Evolutionary conservation across 2,329 filamentous ascomycete species (phyloP), one percentile per base, ranked within the genome.

Genomic region (Penicillium nordicum): DNA sequence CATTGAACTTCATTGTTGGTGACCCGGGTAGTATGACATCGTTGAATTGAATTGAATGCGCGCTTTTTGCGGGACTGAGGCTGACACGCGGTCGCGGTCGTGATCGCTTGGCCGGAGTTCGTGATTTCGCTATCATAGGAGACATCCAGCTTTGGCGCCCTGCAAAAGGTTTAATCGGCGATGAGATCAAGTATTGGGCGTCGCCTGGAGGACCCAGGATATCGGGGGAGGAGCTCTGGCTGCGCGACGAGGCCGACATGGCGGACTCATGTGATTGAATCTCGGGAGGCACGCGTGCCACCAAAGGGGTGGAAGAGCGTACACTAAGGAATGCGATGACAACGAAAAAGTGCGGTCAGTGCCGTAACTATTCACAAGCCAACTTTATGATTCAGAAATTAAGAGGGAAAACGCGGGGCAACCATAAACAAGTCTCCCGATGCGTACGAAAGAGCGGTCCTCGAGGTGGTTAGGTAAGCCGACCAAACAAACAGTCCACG

Each of bases 11-110:
- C 63, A 62, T 69, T 23, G 65, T 63, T 4, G 75, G 74, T 4
- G 73, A 73, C 6, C 69, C 69, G 18, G 74, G 74, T n/a, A 77
- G 67, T 38, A 77, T 44, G 40, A 77, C 71, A 71, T 77, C 74
- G 50, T 74, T 67, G 59, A 76, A 76, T 41, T 67, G 71, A 40
- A 77, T 72, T 21, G 74, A 74, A 58, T 76, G 73, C 38, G 71
- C 66, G 56, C 68, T 72, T 56, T 72, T 75, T 27, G 67, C 61
- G 18, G 73, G 72, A 48, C 69, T 75, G 23, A 70, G 64, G 53
- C 66, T 74, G 52, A 66, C 60, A 61, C 70, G 73, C 64, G 65
- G 63, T 60, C 69, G 64, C 58, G 48, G 63, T 60, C 69, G 64
- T 57, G 53, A 12, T 40, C 53, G 48, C 36, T 55, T 55, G 34